Percentiles rank a stretch among this genome's conserved stretches.
phyloP scores from a whole-genome alignment of 2,329 filamentous ascomycete genomes.

The Ophiostoma ulmi region DNA sequence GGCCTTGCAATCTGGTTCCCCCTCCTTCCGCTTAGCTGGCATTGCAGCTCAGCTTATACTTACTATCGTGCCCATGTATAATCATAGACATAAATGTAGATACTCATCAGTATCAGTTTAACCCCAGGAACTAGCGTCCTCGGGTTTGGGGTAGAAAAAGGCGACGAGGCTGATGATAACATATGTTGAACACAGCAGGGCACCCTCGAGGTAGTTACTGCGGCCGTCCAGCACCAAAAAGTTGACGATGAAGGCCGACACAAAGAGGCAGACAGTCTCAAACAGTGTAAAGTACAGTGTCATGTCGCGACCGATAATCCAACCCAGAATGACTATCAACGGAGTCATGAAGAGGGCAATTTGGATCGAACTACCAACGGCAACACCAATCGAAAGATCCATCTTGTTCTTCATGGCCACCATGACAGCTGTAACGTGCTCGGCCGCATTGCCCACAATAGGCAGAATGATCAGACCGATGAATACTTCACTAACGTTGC shows the following conservation, averaged over 20 bases:
- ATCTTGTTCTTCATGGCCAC: constrained; percentile 72
- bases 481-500: constrained; percentile 58
- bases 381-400: constrained; percentile 68
- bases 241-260: constrained; percentile 80
- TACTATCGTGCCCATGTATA: neutral
- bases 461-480: constrained; percentile 68
- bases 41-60: neutral
- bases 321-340: constrained; percentile 65
- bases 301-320: constrained; percentile 64
- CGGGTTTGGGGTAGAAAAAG: constrained; percentile 55
- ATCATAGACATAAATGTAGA: neutral
- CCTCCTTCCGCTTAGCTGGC: neutral
- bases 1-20: neutral
- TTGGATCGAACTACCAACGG: constrained; percentile 66
- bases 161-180: constrained; percentile 63
- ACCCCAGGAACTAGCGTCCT: constrained; percentile 22
- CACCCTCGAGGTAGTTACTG: constrained; percentile 81
- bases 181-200: constrained; percentile 61
- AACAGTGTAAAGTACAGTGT: constrained; percentile 82
- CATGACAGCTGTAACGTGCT: constrained; percentile 63
- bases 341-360: constrained; percentile 68
- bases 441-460: constrained; percentile 68
- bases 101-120: neutral
- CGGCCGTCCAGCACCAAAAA: constrained; percentile 80
- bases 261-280: constrained; percentile 81